Base-by-base conservation (phyloP, 2,329 filamentous ascomycete genomes). In the Alternaria ventricosa region DNA sequence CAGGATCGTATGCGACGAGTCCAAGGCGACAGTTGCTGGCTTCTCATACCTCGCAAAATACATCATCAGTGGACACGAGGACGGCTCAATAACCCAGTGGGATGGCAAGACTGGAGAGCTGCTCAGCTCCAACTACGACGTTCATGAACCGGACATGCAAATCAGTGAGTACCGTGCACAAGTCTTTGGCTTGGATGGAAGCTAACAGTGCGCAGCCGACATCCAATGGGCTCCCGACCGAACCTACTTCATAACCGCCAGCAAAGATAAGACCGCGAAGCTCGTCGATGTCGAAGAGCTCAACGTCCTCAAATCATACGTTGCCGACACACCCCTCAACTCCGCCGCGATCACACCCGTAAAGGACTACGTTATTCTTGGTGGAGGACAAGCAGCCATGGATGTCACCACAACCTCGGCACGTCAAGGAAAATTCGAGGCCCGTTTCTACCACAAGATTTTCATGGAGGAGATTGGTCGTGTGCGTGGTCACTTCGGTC, bases 381-480 rank as follows among this genome's bases (percentile, higher is more conserved):
- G 96, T 75, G 96, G 96, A 89, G 96, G 96, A 75, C 96, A 99
- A 85, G 96, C 94, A 70, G 96, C 96, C 79, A 97, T 97, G 93
- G 95, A 98, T 79, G 96, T 99, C 83, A 99, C 96, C 63, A 96
- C 93, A 58, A 98, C 96, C 55, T 91, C 91, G 33, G 90, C 94
- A 54, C 89, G 96, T 71, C 96, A 99, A 87, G 96, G 96, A 84
- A 98, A 98, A 85, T 99, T 99, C 86, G 96, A 99, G 84, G 96
- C 96, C 47, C 90, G 96, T 71, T 99, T 99, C 88, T 99, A 97
- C 87, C 96, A 99, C 90, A 98, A 97, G 88, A 91, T 99, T 81
- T 98, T 99, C 81, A 94, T 97, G 84, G 95, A 99, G 83, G 96
- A 99, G 86, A 95, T 98, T 77, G 96, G 96, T 73, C 91, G 96